Conservation (phyloP, 805 yeast species). For the Hyphopichia homilentoma region DNA sequence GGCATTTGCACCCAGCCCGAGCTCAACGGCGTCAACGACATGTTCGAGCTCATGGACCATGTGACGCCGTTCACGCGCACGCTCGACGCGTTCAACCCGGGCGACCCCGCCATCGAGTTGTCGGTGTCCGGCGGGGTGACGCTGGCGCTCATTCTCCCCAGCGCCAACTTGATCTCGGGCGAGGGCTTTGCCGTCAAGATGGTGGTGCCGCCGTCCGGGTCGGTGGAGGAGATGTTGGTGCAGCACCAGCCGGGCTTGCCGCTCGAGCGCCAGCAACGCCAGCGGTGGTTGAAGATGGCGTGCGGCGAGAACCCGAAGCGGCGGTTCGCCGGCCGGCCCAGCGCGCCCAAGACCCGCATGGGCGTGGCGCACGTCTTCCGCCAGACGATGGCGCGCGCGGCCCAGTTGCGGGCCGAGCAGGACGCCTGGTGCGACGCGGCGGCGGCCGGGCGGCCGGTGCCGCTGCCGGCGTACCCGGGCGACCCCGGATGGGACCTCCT, state of each 20-base stretch:
- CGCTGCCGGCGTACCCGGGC: conserved; percentile 1
- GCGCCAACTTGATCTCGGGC: conserved; percentile 6
- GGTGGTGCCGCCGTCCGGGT: conserved; percentile 3
- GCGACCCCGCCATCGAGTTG: conserved; percentile 4
- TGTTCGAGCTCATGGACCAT: conserved; percentile 6
- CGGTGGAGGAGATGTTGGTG: conserved; percentile 5
- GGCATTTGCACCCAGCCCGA: conserved; percentile 7
- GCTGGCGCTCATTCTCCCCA: conserved; percentile 4
- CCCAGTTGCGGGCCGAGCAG: conserved; percentile 1
- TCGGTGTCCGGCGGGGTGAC: conserved; percentile 4
- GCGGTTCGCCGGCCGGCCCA: conserved; percentile 3
- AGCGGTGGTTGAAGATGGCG: conserved; percentile 7
- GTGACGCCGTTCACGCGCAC: conserved; percentile 5
- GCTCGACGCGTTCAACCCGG: conserved; percentile 5
- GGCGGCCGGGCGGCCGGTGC: neutral
- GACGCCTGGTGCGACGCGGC: conserved; percentile 4
- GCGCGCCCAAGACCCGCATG: conserved; percentile 5
- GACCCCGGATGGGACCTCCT: conserved; percentile 4
- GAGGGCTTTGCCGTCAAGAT: conserved; percentile 5
- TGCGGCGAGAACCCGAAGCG: conserved; percentile 5
- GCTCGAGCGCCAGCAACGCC: conserved; percentile 1
- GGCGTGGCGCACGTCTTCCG: conserved; percentile 5
- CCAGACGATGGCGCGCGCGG: conserved; percentile 4
- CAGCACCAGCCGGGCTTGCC: neutral
- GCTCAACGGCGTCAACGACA: conserved; percentile 6